Base-by-base conservation (phyloP, 805 yeast genomes). In the Myxozyma kluyveri region DNA sequence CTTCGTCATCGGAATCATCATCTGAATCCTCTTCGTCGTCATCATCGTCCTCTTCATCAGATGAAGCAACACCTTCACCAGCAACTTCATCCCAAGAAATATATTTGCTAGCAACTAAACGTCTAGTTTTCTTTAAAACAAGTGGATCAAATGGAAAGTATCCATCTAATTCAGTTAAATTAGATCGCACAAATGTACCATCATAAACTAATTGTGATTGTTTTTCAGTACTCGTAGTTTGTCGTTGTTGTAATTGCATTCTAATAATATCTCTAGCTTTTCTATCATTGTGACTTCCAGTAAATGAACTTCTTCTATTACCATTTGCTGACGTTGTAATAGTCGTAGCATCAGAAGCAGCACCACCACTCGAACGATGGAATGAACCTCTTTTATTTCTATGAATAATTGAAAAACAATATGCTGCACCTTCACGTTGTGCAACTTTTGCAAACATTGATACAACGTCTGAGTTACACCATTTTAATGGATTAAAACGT, bases 131-230 rank as follows among this genome's bases (percentile, higher is more conserved):
- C 41, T 83, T 84, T 57, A 91, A 75, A 45, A 86, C 80, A 56
- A 93, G 69, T 1, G 99, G 99, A 72, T 91, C 98, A 67, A 87
- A 91, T 10, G 99, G 99, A 69, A 91, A 91, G 67, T 88, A 91
- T n/a, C 93, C 89, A 67, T 90, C 96, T 47, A 91, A 74, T 63
- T 88, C 95, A 60, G 24, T 39, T 51, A 55, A 47, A 17, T 33
- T 44, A 9, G 27, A 24, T 26, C 36, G 45, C 27, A n/a, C 21
- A 17, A 21, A 32, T 21, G 35, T 36, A 5, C 47, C 50, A 3
- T 21, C 37, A 32, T 42, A 42, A 17, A 4, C 23, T 12, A 39
- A 1, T 18, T 21, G 21, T 12, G 14, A 23, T 10, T 23, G 48
- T 4, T n/a, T 29, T 18, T 4, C n/a, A 26, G 36, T 31, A 6